Evolutionary conservation across 2,329 filamentous ascomycete genomes (phyloP).

Genomic region (Colletotrichum sp.): DNA sequence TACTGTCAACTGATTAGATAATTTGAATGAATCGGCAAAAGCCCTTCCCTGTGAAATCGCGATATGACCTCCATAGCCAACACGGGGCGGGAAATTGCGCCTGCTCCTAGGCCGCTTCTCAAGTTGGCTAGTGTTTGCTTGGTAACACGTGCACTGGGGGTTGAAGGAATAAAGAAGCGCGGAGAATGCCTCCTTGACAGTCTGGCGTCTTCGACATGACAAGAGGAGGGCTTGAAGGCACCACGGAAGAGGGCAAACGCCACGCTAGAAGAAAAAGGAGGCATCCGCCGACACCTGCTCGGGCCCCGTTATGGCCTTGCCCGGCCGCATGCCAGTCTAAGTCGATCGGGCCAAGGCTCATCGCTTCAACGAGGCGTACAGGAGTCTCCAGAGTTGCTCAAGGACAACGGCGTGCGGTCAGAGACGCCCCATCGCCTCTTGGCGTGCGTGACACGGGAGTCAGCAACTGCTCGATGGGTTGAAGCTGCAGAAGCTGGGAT

Average conservation of each 20-base stretch:
- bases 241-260: not conserved
- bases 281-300: not conserved
- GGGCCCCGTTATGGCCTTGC: not conserved
- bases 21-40: not conserved
- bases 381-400: not conserved
- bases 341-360: not conserved
- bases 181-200: not conserved
- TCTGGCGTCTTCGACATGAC: not conserved
- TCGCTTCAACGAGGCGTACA: not conserved
- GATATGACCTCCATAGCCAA: not conserved
- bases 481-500: not conserved
- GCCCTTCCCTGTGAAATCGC: not conserved
- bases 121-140: not conserved
- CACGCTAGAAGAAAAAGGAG: not conserved
- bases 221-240: not conserved
- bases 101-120: not conserved
- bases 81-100: conserved; percentile 3
- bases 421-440: not conserved
- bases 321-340: not conserved
- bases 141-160: not conserved
- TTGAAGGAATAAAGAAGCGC: not conserved
- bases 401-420: not conserved
- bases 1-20: not conserved
- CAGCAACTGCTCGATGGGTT: not conserved
- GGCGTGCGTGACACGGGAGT: not conserved